Base-by-base conservation (phyloP, 2,329 filamentous ascomycete genomes). In the Fulvia fulva region DNA sequence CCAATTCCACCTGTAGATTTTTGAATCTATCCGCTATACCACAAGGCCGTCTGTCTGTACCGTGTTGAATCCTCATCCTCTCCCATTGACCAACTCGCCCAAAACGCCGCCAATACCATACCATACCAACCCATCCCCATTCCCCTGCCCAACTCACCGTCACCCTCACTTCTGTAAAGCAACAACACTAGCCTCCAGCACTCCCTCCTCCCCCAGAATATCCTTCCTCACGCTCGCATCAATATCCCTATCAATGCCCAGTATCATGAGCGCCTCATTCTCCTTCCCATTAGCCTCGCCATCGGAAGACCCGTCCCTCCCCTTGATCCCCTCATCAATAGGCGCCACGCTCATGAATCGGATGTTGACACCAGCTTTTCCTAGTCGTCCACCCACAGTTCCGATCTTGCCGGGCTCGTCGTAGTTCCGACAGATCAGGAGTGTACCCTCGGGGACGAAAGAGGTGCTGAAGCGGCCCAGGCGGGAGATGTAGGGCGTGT, bases 331-430 rank as follows among this genome's bases (percentile, higher is more conserved):
- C 41, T 76, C 71, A 57, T 80, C 79, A 61, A 88, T 71, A 8
- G 81, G 81, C 50, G 82, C 81, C 0, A 92, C 89, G 68, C 84
- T 86, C 90, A 93, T 94, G 70, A 87, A 91, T 47, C 82, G 83
- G 71, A 93, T 90, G 68, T 94, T 94, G 53, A 94, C 85, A 0
- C 84, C 85, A 37, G 87, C 82, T 37, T 80, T 80, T 0, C 89
- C 90, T 25, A 93, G 75, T 53, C 86, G 80, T 58, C 81, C 86
- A 0, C 90, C 90, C 2, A 94, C 89, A 37, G 85, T 84, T 1
- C 90, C 90, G 70, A 94, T 93, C 78, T 91, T 92, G 11, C 90
- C 90, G 0, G 88, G 88, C 63, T 86, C 82, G 69, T 94, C 89
- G 67, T 89, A 91, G 75, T 93, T 93, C 68, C 90, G 83, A 67